phyloP scores from a whole-genome alignment of 192 early-diverging fungal species.

The Piromyces sp. region DNA sequence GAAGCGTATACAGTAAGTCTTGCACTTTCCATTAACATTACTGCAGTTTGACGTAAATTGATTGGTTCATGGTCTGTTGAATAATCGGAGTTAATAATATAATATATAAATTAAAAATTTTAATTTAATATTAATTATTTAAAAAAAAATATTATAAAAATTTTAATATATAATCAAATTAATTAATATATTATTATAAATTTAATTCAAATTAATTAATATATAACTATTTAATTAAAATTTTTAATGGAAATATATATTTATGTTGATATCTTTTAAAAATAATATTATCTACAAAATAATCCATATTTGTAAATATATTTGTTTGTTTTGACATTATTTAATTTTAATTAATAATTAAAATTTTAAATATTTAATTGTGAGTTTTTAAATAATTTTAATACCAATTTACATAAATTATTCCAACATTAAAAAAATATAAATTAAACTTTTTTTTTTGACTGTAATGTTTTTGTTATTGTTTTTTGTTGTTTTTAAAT shows the following conservation, averaged over 20 bases:
- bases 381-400: too few species aligned
- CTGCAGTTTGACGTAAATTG: conserved; percentile 10
- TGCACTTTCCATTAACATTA: conserved; percentile 2
- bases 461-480: too few species aligned
- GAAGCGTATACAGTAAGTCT: not conserved
- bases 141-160: not conserved
- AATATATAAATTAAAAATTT: not conserved
- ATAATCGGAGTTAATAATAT: not conserved
- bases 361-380: too few species aligned
- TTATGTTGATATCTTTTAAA: not conserved
- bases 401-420: too few species aligned
- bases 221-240: too few species aligned
- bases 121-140: not conserved
- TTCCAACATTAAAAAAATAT: too few species aligned
- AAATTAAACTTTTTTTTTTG: too few species aligned
- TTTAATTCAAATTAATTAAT: not conserved
- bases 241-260: not conserved
- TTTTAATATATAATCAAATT: not conserved
- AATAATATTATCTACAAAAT: too few species aligned
- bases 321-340: too few species aligned
- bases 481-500: too few species aligned
- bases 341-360: too few species aligned
- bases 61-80: conserved; percentile 6
- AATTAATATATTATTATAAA: not conserved
- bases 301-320: too few species aligned